phyloP scores from a whole-genome alignment of 116 monocot genomes.

The Iris pallida region DNA sequence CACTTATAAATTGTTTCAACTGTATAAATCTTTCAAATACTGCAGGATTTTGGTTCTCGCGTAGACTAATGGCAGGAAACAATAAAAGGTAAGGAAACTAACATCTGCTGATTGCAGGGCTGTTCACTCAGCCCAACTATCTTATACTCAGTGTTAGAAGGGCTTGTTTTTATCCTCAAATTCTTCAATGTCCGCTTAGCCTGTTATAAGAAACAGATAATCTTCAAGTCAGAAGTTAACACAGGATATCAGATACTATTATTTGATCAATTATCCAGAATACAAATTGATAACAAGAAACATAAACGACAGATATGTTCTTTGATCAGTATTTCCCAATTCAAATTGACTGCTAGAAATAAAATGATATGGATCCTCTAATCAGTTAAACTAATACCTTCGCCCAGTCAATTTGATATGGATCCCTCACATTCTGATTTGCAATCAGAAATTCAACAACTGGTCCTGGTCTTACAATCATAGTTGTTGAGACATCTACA shows the following conservation, averaged over 20 bases:
- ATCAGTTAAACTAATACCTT: constrained; percentile 28
- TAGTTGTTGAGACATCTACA: constrained; percentile 94
- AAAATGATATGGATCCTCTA: no score
- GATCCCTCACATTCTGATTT: constrained; percentile 57
- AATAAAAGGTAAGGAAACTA: not conserved
- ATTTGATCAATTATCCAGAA: no score
- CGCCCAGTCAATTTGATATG: constrained; percentile 54
- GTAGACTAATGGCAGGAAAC: no score
- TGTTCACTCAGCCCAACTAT: constrained; percentile 82
- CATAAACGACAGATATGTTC: not conserved
- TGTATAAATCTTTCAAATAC: no score
- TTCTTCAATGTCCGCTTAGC: constrained; percentile 78
- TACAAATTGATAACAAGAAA: not conserved
- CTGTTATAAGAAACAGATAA: constrained; percentile 19
- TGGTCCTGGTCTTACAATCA: constrained; percentile 88
- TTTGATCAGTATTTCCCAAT: not conserved
- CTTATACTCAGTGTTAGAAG: constrained; percentile 56
- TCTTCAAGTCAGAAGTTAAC: no score
- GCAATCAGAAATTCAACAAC: constrained; percentile 69
- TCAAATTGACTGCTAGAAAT: not conserved
- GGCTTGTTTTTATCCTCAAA: constrained; percentile 49
- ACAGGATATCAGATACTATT: no score
- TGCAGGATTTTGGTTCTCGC: no score
- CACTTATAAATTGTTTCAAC: no score
- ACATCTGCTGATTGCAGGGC: constrained; percentile 63